A percentile compares a stretch with the other conserved stretches of the same genome.
These are phyloP conservation scores for Marasmius oreades DNA, from an alignment of 1,284 basidiomycete species.

Conservation along the genomic window DNA sequence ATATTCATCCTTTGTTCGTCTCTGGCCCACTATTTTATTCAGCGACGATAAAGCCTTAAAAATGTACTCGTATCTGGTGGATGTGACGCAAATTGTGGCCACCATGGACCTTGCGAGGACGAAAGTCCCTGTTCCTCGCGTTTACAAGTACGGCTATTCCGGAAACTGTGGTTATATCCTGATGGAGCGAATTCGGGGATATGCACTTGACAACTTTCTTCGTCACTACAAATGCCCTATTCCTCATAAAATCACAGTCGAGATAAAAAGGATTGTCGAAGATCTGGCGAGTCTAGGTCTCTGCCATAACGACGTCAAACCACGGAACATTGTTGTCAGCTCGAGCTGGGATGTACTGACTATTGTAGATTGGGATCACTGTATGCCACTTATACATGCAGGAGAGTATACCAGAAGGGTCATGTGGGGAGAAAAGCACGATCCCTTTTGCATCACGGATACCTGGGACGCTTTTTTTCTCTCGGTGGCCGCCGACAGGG, in stretches of 20 bases:
- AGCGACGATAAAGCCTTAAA: conserved; percentile 7
- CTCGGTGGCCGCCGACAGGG: neutral
- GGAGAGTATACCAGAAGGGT: conserved; percentile 4
- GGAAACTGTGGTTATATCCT: conserved; percentile 9
- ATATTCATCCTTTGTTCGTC: conserved; percentile 1
- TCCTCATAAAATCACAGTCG: neutral
- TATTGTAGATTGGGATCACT: conserved; percentile 9
- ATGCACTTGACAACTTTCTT: neutral
- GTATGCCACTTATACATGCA: neutral
- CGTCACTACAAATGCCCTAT: neutral
- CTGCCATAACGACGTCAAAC: conserved; percentile 8
- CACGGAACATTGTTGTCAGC: conserved; percentile 5
- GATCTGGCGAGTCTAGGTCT: conserved; percentile 5
- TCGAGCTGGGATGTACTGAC: neutral
- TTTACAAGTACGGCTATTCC: conserved; percentile 6
- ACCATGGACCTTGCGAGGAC: conserved; percentile 8
- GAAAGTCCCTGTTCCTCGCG: conserved; percentile 7
- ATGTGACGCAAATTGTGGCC: conserved; percentile 6
- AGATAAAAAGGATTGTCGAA: conserved; percentile 2
- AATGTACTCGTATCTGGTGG: conserved; percentile 7
- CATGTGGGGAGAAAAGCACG: neutral
- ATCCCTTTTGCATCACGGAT: neutral
- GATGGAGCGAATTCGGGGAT: conserved; percentile 5
- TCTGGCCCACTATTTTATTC: neutral
- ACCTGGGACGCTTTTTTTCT: conserved; percentile 4